Evolutionary conservation across 306 rosid species (phyloP).

Genomic region (Cicer chorassanicum): DNA sequence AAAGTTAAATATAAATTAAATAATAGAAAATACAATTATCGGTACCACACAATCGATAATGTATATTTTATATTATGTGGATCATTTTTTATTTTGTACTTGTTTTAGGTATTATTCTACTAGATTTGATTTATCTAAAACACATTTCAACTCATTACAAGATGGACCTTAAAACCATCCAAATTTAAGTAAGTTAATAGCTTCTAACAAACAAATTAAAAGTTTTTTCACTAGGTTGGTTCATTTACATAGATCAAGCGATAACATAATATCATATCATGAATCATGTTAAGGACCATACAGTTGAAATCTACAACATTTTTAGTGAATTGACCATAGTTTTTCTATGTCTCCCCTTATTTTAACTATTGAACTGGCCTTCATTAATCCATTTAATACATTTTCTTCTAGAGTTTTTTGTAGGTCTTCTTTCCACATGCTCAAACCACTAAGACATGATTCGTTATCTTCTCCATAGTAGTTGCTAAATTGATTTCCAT

Average conservation of each 20-base stretch:
- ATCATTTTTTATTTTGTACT: not conserved
- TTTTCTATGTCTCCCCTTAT: not conserved
- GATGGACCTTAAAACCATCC: not conserved
- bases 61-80: conserved; percentile 16
- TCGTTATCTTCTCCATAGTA: no score
- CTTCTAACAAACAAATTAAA: not conserved
- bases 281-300: not conserved
- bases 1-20: no score
- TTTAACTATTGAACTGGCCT: not conserved
- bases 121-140: conserved; percentile 21
- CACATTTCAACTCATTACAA: conserved; percentile 16
- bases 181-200: not conserved
- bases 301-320: not conserved
- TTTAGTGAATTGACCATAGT: not conserved
- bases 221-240: not conserved
- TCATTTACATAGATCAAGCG: not conserved
- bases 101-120: not conserved
- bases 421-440: not conserved
- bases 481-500: not conserved
- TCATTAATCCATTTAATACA: not conserved
- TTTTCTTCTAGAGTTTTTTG: not conserved
- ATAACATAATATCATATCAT: not conserved
- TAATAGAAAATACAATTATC: not conserved
- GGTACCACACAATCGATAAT: not conserved
- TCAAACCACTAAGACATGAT: no score